Evolutionary conservation across 2,329 filamentous ascomycete species (phyloP).

Genomic region (Aspergillus phoenicis): DNA sequence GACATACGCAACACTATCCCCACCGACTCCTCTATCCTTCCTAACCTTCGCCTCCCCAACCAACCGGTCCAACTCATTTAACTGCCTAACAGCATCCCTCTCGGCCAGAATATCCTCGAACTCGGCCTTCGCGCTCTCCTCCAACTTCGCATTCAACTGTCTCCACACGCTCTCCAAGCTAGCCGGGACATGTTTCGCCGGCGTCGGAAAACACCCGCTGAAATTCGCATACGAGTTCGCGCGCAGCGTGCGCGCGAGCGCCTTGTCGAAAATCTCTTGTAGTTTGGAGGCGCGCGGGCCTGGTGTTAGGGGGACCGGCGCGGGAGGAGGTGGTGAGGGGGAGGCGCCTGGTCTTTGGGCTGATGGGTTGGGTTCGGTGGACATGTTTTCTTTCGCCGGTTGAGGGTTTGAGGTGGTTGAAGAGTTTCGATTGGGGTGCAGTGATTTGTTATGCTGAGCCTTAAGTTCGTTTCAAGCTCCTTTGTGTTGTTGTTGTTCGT

Average conservation of each 20-base stretch:
- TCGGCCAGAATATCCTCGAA: conserved; percentile 64
- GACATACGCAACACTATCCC: conserved; percentile 52
- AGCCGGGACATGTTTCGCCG: conserved; percentile 59
- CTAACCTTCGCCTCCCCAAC: conserved; percentile 60
- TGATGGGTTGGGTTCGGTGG: conserved; percentile 20
- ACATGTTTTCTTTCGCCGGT: conserved; percentile 20
- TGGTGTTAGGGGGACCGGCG: conserved; percentile 57
- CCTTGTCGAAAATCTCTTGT: conserved; percentile 62
- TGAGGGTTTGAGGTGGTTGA: neutral
- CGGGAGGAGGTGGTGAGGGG: conserved; percentile 56
- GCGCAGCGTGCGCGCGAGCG: conserved; percentile 61
- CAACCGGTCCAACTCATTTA: conserved; percentile 64
- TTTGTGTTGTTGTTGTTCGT: neutral
- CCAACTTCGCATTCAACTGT: conserved; percentile 61
- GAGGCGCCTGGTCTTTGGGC: conserved; percentile 32
- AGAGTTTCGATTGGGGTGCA: neutral
- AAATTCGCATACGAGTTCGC: conserved; percentile 65
- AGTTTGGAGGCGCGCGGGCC: conserved; percentile 63
- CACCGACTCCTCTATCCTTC: conserved; percentile 48
- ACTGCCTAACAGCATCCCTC: conserved; percentile 57
- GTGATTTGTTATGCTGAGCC: neutral
- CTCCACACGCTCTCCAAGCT: conserved; percentile 60
- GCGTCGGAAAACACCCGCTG: conserved; percentile 65
- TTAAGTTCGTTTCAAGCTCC: neutral
- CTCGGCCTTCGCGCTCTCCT: conserved; percentile 59